These are phyloP conservation scores for Termitomyces sp. DNA, from an alignment of 768 basidiomycete genomes.

Conservation along the genomic window DNA sequence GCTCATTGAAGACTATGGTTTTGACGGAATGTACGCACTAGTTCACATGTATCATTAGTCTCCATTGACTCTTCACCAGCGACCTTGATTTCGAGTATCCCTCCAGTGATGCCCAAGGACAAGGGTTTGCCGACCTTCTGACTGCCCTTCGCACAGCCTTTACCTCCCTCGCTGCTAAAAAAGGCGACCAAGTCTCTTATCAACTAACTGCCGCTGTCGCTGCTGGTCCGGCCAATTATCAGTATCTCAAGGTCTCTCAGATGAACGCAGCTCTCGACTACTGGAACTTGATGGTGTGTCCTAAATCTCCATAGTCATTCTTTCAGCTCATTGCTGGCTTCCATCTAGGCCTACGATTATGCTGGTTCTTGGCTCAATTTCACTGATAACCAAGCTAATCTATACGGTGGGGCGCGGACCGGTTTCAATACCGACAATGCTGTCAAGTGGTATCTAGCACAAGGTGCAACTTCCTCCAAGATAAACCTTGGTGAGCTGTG, in stretches of 20 bases:
- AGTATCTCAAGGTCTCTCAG: conserved; percentile 51
- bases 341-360: conserved; percentile 63
- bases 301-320: background rate
- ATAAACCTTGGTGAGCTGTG: conserved; percentile 53
- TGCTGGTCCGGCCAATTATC: conserved; percentile 58
- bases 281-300: conserved; percentile 77
- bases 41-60: background rate
- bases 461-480: conserved; percentile 63
- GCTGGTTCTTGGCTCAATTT: conserved; percentile 74
- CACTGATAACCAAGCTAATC: conserved; percentile 54
- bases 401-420: conserved; percentile 63
- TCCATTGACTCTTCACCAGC: conserved; percentile 25
- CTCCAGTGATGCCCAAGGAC: conserved; percentile 49
- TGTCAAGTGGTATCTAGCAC: conserved; percentile 51
- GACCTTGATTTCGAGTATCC: conserved; percentile 84
- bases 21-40: conserved; percentile 67
- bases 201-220: conserved; percentile 60
- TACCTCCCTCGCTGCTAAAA: conserved; percentile 48
- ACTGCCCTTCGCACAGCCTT: conserved; percentile 62
- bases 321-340: background rate
- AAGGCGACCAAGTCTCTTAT: conserved; percentile 61
- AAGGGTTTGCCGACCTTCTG: conserved; percentile 63
- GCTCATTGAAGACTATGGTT: conserved; percentile 69
- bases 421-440: conserved; percentile 67
- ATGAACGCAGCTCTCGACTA: conserved; percentile 66